A percentile compares a stretch with the other conserved stretches of the same genome.
These are phyloP conservation scores for Cutaneotrichosporon cavernicola DNA, from an alignment of 1,284 basidiomycete species.

Conservation along the genomic window DNA sequence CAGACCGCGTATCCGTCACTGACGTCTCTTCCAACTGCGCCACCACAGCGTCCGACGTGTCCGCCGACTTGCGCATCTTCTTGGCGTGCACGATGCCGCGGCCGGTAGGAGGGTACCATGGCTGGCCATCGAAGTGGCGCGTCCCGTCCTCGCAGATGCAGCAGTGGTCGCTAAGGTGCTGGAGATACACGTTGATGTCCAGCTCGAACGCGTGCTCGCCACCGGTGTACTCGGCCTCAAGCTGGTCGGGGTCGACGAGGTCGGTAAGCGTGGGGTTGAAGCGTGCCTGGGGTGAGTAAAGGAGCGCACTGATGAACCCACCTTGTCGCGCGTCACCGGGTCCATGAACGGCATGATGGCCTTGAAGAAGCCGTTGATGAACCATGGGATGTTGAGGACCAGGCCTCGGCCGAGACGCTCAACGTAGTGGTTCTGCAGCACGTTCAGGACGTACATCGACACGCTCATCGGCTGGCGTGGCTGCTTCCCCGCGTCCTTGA, in stretches of 20 bases:
- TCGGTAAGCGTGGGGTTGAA: slow-evolving; percentile 79
- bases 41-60: too few species aligned
- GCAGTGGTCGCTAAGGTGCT: slow-evolving; percentile 61
- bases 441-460: slow-evolving; percentile 73
- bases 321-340: slow-evolving; percentile 84
- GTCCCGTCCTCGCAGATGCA: slow-evolving; percentile 43
- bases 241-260: slow-evolving; percentile 69
- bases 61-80: neutral
- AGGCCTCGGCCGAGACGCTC: slow-evolving; percentile 80
- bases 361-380: slow-evolving; percentile 80
- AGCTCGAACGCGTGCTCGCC: slow-evolving; percentile 75
- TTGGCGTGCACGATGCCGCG: slow-evolving; percentile 36
- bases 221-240: slow-evolving; percentile 72
- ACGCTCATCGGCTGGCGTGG: slow-evolving; percentile 76
- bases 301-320: slow-evolving; percentile 43
- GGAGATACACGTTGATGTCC: slow-evolving; percentile 73
- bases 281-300: slow-evolving; percentile 61
- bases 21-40: neutral
- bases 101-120: slow-evolving; percentile 42
- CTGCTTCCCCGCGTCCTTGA: slow-evolving; percentile 71
- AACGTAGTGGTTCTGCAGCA: slow-evolving; percentile 87
- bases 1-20: neutral
- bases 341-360: slow-evolving; percentile 83
- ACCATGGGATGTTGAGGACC: slow-evolving; percentile 70
- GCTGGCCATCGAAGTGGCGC: slow-evolving; percentile 36